A percentile compares a stretch with the other conserved stretches of the same genome.
These are phyloP conservation scores for Henckelia pumila DNA, from an alignment of 257 asterid genomes.

Conservation along the genomic window DNA sequence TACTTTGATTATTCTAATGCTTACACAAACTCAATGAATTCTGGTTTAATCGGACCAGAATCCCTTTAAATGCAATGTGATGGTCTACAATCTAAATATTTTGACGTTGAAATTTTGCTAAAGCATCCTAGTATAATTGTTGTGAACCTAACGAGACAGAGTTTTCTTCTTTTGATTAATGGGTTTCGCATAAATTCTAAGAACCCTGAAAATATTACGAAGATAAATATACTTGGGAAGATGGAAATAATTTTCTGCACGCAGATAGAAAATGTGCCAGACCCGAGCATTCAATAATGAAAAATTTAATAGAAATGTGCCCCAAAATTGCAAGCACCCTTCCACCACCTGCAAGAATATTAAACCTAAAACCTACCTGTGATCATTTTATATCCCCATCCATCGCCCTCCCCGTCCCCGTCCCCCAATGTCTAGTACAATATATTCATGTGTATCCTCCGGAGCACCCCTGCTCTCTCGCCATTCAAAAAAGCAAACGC, in stretches of 20 bases:
- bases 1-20: too few species aligned
- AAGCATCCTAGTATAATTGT: not conserved
- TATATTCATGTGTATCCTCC: conserved; percentile 1
- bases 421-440: conserved; percentile 8
- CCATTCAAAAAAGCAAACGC: not conserved
- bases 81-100: too few species aligned
- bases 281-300: conserved; percentile 30
- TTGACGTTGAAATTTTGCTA: too few species aligned
- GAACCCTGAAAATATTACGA: not conserved
- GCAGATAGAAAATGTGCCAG: conserved; percentile 25
- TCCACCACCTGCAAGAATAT: conserved; percentile 31
- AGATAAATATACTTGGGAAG: not conserved
- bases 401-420: not conserved
- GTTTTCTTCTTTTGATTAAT: not conserved
- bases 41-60: too few species aligned
- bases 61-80: too few species aligned
- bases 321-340: conserved; percentile 41
- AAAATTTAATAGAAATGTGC: conserved; percentile 14
- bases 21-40: too few species aligned
- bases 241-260: not conserved
- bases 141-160: not conserved
- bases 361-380: conserved; percentile 28
- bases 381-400: conserved; percentile 11
- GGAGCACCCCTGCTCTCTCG: conserved; percentile 4
- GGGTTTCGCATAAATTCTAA: not conserved